A percentile compares a stretch with the other conserved stretches of the same genome.
These are phyloP conservation scores for Ascochyta clinopodiicola DNA, from an alignment of 2,329 filamentous ascomycete genomes.

Conservation along the genomic window DNA sequence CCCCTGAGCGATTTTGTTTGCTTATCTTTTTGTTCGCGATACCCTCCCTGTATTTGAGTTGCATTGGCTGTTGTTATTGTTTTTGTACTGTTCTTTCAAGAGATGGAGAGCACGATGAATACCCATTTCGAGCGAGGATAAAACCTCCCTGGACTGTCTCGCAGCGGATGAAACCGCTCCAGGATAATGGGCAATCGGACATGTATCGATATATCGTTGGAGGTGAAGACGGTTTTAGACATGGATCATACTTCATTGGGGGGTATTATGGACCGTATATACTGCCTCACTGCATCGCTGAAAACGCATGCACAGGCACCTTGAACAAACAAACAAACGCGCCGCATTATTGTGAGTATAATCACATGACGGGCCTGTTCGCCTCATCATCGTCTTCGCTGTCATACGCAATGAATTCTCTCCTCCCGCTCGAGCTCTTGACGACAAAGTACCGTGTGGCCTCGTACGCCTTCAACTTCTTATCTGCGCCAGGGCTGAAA, in stretches of 20 bases:
- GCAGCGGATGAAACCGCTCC: conserved; percentile 14
- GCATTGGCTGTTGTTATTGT: not conserved
- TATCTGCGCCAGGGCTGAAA: conserved; percentile 36
- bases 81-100: no score
- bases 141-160: conserved; percentile 5
- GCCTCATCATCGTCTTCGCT: conserved; percentile 44
- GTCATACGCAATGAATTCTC: conserved; percentile 36
- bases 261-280: conserved; percentile 17
- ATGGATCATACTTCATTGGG: conserved; percentile 21
- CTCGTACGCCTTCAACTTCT: conserved; percentile 34
- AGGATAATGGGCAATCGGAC: no score
- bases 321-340: conserved; percentile 4
- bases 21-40: no score
- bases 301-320: conserved; percentile 21
- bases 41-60: not conserved
- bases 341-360: conserved; percentile 11
- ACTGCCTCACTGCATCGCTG: conserved; percentile 21
- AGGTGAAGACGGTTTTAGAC: not conserved
- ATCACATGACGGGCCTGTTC: conserved; percentile 43
- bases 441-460: conserved; percentile 24
- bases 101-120: not conserved
- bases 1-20: no score
- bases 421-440: conserved; percentile 23
- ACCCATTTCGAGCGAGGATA: not conserved
- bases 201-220: not conserved